Evolutionary conservation across 169 alveolate genomes (phyloP).

Genomic region (Eimeria maxima): DNA sequence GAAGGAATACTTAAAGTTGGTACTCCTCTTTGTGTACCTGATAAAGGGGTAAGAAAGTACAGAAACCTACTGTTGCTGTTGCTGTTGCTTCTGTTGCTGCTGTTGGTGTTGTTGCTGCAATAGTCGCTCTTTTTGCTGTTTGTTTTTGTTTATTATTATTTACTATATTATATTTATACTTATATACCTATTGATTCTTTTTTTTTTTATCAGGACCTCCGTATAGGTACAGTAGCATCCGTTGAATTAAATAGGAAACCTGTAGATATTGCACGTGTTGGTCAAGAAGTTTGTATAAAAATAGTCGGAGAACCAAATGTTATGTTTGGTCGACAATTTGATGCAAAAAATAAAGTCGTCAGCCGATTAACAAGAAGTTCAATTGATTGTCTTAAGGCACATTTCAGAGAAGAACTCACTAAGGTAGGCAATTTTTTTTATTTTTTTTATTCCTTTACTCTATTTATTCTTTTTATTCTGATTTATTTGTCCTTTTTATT

Average conservation of each 20-base stretch:
- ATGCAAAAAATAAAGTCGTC: constrained; percentile 81
- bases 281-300: constrained; percentile 93
- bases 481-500: too few species aligned
- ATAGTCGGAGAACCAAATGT: constrained; percentile 94
- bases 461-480: too few species aligned
- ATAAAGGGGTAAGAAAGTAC: constrained; percentile 41
- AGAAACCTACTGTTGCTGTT: not conserved
- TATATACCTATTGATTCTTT: too few species aligned
- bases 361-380: constrained; percentile 85
- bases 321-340: constrained; percentile 98
- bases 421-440: constrained; percentile 23
- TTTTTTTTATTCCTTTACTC: too few species aligned
- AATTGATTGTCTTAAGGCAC: constrained; percentile 86
- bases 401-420: constrained; percentile 86
- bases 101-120: too few species aligned
- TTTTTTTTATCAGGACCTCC: constrained; percentile 82
- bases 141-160: not conserved
- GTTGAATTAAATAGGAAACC: constrained; percentile 97
- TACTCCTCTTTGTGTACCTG: constrained; percentile 87
- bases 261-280: constrained; percentile 95
- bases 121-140: not conserved
- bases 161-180: too few species aligned
- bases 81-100: not conserved
- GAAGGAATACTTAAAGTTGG: constrained; percentile 86
- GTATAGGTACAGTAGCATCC: constrained; percentile 97